Evolutionary conservation across 148 eudicot species (phyloP).

Genomic region (Pharnaceum exiguum): DNA sequence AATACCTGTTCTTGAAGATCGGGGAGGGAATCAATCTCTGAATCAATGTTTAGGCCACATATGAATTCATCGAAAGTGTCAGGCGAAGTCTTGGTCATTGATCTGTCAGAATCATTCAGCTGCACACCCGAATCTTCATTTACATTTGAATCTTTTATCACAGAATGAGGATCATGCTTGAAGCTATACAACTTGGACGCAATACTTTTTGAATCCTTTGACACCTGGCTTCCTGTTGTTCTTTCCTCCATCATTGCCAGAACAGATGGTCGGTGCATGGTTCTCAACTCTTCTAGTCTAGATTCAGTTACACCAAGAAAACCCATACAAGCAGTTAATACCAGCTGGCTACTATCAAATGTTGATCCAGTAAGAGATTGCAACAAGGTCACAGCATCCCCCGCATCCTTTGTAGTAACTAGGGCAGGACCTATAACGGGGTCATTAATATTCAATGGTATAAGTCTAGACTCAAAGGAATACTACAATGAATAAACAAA

Average conservation of each 20-base stretch:
- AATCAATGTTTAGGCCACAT: constrained; percentile 30
- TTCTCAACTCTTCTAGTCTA: constrained; percentile 59
- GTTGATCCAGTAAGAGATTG: constrained; percentile 87
- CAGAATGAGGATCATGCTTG: constrained; percentile 57
- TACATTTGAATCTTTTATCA: constrained; percentile 33
- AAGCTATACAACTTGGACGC: constrained; percentile 87
- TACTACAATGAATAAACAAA: background rate
- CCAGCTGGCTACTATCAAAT: constrained; percentile 97
- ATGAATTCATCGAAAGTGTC: constrained; percentile 51
- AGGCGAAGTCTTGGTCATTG: constrained; percentile 30
- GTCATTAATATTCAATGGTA: background rate
- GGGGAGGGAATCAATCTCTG: constrained; percentile 50
- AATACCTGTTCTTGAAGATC: constrained; percentile 87
- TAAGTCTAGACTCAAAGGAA: background rate
- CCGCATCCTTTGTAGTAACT: constrained; percentile 80
- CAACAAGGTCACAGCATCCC: constrained; percentile 76
- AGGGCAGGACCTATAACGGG: constrained; percentile 71
- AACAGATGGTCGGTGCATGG: constrained; percentile 71
- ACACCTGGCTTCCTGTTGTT: constrained; percentile 50
- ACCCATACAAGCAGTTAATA: constrained; percentile 93
- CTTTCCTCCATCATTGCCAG: constrained; percentile 53
- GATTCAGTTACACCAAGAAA: constrained; percentile 62
- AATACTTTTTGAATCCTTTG: constrained; percentile 62
- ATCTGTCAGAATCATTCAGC: constrained; percentile 10
- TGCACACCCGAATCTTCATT: constrained; percentile 28